These are phyloP conservation scores for Mycosphaerella sp. DNA, from an alignment of 2,329 filamentous ascomycete species.

Conservation along the genomic window DNA sequence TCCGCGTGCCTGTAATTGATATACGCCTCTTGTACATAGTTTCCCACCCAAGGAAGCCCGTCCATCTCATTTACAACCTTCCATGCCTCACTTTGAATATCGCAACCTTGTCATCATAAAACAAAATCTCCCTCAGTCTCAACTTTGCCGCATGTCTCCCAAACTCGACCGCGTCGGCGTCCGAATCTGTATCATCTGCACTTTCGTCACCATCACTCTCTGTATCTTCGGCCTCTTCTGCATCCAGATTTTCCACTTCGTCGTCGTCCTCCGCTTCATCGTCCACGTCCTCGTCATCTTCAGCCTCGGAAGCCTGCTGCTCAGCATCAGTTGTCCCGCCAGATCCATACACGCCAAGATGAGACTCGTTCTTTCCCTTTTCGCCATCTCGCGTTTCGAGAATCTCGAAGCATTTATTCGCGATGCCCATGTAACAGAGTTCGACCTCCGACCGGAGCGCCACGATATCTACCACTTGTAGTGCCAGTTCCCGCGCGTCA, in stretches of 20 bases:
- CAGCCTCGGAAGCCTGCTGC: slow-evolving; percentile 41
- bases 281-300: slow-evolving; percentile 48
- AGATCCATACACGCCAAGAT: slow-evolving; percentile 16
- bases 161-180: slow-evolving; percentile 10
- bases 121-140: slow-evolving; percentile 69
- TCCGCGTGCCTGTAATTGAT: no score
- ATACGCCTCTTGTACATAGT: no score
- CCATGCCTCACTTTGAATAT: slow-evolving; percentile 73
- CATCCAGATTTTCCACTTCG: slow-evolving; percentile 46
- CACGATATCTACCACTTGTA: slow-evolving; percentile 73
- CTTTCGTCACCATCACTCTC: slow-evolving; percentile 32
- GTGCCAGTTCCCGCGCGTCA: slow-evolving; percentile 63
- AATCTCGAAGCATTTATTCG: slow-evolving; percentile 76
- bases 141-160: slow-evolving; percentile 40
- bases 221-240: slow-evolving; percentile 37
- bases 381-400: slow-evolving; percentile 53
- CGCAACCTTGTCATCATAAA: slow-evolving; percentile 76
- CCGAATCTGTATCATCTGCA: slow-evolving; percentile 15
- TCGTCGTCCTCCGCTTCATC: slow-evolving; percentile 45
- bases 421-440: slow-evolving; percentile 70
- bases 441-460: slow-evolving; percentile 68
- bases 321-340: slow-evolving; percentile 43
- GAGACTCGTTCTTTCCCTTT: slow-evolving; percentile 42
- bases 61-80: slow-evolving; percentile 27
- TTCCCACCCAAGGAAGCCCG: no score